phyloP scores from a whole-genome alignment of 169 alveolate species.

The Eimeria brunetti region DNA sequence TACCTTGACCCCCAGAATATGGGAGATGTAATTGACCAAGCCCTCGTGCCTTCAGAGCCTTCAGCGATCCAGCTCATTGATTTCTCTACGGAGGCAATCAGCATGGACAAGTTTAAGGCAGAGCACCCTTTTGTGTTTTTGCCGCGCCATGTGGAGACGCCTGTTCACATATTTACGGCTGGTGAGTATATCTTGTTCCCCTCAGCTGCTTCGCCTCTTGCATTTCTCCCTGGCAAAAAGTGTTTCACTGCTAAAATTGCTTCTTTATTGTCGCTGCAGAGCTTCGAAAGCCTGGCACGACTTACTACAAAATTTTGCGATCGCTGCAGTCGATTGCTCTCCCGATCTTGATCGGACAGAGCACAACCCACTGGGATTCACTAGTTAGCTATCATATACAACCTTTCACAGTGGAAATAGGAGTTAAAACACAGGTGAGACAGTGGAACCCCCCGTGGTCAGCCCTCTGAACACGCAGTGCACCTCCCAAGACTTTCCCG shows the following conservation, averaged over 20 bases:
- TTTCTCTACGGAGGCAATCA: constrained; percentile 30
- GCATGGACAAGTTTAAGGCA: constrained; percentile 34
- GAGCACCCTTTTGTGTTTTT: neutral
- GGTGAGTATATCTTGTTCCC: neutral
- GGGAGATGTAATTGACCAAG: constrained; percentile 34
- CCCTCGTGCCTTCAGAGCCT: constrained; percentile 59
- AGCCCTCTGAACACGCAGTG: neutral
- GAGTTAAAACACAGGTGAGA: constrained; percentile 46
- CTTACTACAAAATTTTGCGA: neutral
- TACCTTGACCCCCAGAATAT: constrained; percentile 13
- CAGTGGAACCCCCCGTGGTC: neutral
- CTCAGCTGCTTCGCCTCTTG: neutral
- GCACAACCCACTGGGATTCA: constrained; percentile 39
- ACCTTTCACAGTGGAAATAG: neutral
- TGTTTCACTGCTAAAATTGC: neutral
- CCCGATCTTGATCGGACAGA: constrained; percentile 24
- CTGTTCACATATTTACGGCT: constrained; percentile 33
- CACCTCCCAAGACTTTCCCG: neutral
- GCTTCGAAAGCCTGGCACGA: constrained; percentile 49
- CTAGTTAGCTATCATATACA: neutral
- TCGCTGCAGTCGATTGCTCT: constrained; percentile 40
- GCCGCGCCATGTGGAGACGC: constrained; percentile 38
- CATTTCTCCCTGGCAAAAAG: neutral
- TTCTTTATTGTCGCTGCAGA: constrained; percentile 5
- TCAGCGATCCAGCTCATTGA: constrained; percentile 20